Percentiles rank a stretch among this genome's conserved stretches.
Conservation (phyloP, 2,329 filamentous ascomycete genomes). For the Scytalidium sp. region DNA sequence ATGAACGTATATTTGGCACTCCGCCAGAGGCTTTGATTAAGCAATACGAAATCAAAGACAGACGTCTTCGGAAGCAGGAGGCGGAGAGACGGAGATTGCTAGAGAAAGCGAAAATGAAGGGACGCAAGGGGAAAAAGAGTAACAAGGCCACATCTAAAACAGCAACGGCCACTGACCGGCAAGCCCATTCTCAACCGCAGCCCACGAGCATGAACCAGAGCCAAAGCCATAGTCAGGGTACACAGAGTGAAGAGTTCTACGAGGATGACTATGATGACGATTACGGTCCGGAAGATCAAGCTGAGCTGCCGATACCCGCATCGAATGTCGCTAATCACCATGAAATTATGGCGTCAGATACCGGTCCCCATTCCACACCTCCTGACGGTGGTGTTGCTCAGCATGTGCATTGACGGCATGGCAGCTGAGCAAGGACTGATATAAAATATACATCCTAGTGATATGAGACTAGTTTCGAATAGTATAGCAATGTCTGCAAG, state of each 20-base stretch:
- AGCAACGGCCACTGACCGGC: constrained; percentile 19
- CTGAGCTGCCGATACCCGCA: constrained; percentile 20
- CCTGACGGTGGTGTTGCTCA: not conserved
- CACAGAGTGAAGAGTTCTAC: constrained; percentile 45
- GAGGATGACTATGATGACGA: constrained; percentile 50
- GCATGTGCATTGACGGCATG: not conserved
- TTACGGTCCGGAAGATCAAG: constrained; percentile 16
- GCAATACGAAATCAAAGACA: constrained; percentile 92
- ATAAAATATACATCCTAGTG: constrained; percentile 2
- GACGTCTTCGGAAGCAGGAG: constrained; percentile 75
- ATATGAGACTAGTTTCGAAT: not conserved
- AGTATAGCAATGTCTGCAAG: not conserved
- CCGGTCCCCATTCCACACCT: constrained; percentile 8
- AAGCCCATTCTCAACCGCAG: constrained; percentile 31
- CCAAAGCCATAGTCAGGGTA: constrained; percentile 33
- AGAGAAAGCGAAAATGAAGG: constrained; percentile 93
- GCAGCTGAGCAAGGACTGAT: not conserved
- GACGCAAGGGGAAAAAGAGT: constrained; percentile 82
- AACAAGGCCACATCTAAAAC: constrained; percentile 47
- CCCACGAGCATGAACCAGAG: constrained; percentile 26
- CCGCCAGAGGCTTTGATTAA: constrained; percentile 82
- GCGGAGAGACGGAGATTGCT: constrained; percentile 82
- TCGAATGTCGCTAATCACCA: constrained; percentile 4
- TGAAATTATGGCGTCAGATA: not conserved
- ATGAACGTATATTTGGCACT: constrained; percentile 90